Base-by-base conservation (phyloP, 257 asterid genomes). In the Solanum bukasovii region DNA sequence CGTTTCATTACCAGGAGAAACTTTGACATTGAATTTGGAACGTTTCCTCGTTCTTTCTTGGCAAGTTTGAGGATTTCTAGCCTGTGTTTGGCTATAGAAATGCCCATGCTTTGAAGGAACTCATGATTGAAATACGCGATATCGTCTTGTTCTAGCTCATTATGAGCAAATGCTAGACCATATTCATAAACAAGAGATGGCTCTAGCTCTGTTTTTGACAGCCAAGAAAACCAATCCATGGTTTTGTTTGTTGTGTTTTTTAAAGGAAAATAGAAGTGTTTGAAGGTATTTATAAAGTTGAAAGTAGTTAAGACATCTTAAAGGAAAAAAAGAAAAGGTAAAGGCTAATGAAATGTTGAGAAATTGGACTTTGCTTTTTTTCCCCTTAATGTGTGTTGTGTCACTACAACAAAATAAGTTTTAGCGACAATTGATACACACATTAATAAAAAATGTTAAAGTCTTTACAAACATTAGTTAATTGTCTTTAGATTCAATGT, bases 41-140 rank as follows among this genome's bases (percentile, higher is more conserved):
- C 13, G 46, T 10, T 20, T 23, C 70, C n/a, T 11, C 84, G 78
- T 3, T 86, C 88, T 78, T 84, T 93, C 56, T 92, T 87, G 42
- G 93, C 92, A 35, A 92, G 94, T 84, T 95, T 95, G 95, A 95
- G 96, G 88, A 92, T 92, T 87, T 92, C 94, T 52, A 93, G 95
- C 79, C 98, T 73, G 90, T 95, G 98, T 85, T 94, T 95, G 89
- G 98, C 98, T 21, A 92, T 87, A 38, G 90, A 84, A 73, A 92
- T 89, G 13, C 94, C 93, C 93, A 92, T 92, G 89, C 94, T 92
- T 77, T 92, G 94, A 23, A 92, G 91, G 42, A 92, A 91, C 23
- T 92, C 94, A 2, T 92, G 94, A 90, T 92, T 89, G 91, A 92
- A 91, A 86, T 84, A 92, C 23, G 90, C 74, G 23, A 92, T 44